Conservation (phyloP, 495 filamentous ascomycete genomes). For the Neurospora cerealis region DNA sequence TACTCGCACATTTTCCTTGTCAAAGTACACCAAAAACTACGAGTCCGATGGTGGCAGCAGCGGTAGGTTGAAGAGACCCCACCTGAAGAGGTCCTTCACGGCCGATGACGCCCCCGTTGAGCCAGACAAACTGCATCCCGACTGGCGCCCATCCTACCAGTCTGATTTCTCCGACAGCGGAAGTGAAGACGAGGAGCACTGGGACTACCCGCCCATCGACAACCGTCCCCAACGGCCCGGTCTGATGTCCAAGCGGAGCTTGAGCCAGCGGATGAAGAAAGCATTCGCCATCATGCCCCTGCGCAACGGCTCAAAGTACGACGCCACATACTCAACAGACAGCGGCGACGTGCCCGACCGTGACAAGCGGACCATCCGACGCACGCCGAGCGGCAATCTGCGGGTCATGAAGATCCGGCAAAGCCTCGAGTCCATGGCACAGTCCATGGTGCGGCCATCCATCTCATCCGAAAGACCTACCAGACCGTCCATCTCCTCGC, state of each 20-base stretch:
- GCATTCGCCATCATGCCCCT: conserved; percentile 45
- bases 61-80: conserved; percentile 31
- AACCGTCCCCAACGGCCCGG: conserved; percentile 25
- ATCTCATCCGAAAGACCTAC: neutral
- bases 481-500: neutral
- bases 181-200: conserved; percentile 28
- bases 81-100: conserved; percentile 24
- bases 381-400: conserved; percentile 39
- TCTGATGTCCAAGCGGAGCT: conserved; percentile 33
- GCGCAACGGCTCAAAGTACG: conserved; percentile 15
- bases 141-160: conserved; percentile 64
- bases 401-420: conserved; percentile 38
- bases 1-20: conserved; percentile 32
- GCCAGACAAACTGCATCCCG: conserved; percentile 58
- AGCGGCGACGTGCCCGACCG: conserved; percentile 33
- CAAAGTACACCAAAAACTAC: conserved; percentile 16
- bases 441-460: neutral
- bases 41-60: conserved; percentile 4
- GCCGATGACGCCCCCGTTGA: conserved; percentile 33
- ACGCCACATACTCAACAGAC: conserved; percentile 21
- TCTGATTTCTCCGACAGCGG: conserved; percentile 55
- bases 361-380: conserved; percentile 31
- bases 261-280: conserved; percentile 35
- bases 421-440: conserved; percentile 28
- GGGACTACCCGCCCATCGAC: conserved; percentile 29